Evolutionary conservation across 345 rosid genomes (phyloP), one percentile per base, ranked within the genome.

Genomic region (Rhizophora apiculata): DNA sequence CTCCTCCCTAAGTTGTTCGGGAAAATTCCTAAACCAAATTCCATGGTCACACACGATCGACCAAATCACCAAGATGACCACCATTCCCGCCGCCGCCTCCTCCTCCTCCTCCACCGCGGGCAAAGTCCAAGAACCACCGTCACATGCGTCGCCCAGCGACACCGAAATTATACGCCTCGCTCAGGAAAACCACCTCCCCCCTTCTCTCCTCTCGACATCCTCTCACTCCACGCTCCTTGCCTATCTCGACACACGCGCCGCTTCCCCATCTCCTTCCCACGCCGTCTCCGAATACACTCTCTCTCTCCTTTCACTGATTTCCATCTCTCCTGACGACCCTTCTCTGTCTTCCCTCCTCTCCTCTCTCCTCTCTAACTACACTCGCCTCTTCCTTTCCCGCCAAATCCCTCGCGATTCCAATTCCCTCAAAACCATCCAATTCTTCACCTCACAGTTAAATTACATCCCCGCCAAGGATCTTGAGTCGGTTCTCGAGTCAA

Each of bases 281-380:
- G 75, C 89, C 29, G 85, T 85, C 27, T 80, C 84, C 49, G 93
- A 91, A 24, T 91, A 91, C 70, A 69, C 79, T 0, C 52, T 79
- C 58, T 73, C 96, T 69, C 88, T 89, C 20, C 82, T 91, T 27
- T 86, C 89, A 20, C 80, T 91, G 73, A 76, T 91, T 15, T 86
- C 86, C 13, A 78, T 84, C 21, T 82, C 88, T 53, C 93, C 89
- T 0, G 64, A 72, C 26, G 69, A 80, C 48, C 82, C 89, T 8
- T 16, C 77, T 3, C 74, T 87, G 62, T 70, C 85, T 8, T 78
- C 90, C 24, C 88, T 89, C 36, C 85, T 91, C 29, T 80, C 91
- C 6, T 85, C 91, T 20, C 80, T 91, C 49, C 91, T 91, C 57
- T 61, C 83, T 79, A 58, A 82, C 46, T 89, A 91, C 85, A 72